Evolutionary conservation across 2,329 filamentous ascomycete genomes (phyloP).

Genomic region (Graphilbum sp.): DNA sequence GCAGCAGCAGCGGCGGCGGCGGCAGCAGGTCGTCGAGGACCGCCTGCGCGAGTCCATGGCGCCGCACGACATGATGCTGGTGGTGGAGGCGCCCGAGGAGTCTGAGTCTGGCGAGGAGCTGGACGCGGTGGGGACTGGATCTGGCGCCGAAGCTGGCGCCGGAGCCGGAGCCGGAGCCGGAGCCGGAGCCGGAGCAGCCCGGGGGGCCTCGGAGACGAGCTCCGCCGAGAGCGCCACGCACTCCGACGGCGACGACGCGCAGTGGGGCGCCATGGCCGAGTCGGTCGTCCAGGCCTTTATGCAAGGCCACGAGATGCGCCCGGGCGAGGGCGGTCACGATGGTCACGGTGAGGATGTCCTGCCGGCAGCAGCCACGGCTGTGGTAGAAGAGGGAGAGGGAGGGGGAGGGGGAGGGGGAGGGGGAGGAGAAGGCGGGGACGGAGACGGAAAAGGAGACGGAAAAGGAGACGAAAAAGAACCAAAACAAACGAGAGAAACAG

Average conservation of each 20-base stretch:
- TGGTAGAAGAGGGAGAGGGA: neutral
- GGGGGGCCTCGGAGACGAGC: no score
- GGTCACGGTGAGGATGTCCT: neutral
- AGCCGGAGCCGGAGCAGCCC: neutral
- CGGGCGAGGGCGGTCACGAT: neutral
- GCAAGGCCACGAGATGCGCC: neutral
- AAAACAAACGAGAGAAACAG: no score
- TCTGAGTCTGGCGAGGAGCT: slow-evolving; percentile 4
- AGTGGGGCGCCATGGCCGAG: slow-evolving; percentile 6
- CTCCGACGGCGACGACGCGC: slow-evolving; percentile 1
- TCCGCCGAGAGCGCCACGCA: no score
- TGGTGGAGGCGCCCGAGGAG: slow-evolving; percentile 8
- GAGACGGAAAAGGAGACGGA: no score
- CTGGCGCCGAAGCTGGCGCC: neutral
- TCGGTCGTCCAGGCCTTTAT: slow-evolving; percentile 3
- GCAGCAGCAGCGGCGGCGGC: neutral
- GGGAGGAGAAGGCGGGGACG: no score
- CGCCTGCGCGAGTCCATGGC: neutral
- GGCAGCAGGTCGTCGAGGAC: neutral
- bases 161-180: neutral
- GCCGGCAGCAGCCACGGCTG: neutral
- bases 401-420: neutral
- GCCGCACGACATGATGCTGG: slow-evolving; percentile 6
- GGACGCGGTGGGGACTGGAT: no score
- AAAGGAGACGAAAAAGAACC: no score